phyloP scores from a whole-genome alignment of 2,329 filamentous ascomycete genomes.

The Trichoderma guizhouense region DNA sequence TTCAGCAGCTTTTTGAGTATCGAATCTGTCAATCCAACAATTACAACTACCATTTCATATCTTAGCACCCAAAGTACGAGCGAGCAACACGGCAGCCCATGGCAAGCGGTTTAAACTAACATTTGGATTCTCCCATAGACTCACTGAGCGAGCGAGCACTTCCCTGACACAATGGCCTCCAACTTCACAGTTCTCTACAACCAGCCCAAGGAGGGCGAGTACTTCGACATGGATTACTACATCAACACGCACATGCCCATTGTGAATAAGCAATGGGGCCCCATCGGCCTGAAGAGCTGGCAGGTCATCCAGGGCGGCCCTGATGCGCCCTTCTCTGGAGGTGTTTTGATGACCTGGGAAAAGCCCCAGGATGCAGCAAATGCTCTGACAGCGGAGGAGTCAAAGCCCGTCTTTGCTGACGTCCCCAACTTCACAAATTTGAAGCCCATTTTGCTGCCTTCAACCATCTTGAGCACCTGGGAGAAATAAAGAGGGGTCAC shows the following conservation, averaged over 20 bases:
- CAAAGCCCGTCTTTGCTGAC: neutral
- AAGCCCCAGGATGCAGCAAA: neutral
- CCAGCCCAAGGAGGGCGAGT: neutral
- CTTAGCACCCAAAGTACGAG: neutral
- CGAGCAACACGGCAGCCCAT: neutral
- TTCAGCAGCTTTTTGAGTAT: neutral
- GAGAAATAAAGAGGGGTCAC: neutral
- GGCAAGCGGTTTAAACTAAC: neutral
- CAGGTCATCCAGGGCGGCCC: neutral
- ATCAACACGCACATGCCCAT: constrained; percentile 11
- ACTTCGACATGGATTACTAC: constrained; percentile 9
- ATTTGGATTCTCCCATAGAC: neutral
- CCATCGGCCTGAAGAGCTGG: neutral
- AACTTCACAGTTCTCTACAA: constrained; percentile 1
- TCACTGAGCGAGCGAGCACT: neutral
- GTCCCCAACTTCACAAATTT: constrained; percentile 8
- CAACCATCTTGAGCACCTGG: neutral
- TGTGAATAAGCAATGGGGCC: neutral
- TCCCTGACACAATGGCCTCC: constrained; percentile 1
- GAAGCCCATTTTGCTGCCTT: neutral
- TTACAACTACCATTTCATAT: no score
- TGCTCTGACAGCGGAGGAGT: neutral
- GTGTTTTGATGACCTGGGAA: neutral
- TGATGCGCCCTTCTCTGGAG: neutral
- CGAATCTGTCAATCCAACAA: neutral